Conservation (phyloP, 1,284 basidiomycete species). For the Malassezia pachydermatis region DNA sequence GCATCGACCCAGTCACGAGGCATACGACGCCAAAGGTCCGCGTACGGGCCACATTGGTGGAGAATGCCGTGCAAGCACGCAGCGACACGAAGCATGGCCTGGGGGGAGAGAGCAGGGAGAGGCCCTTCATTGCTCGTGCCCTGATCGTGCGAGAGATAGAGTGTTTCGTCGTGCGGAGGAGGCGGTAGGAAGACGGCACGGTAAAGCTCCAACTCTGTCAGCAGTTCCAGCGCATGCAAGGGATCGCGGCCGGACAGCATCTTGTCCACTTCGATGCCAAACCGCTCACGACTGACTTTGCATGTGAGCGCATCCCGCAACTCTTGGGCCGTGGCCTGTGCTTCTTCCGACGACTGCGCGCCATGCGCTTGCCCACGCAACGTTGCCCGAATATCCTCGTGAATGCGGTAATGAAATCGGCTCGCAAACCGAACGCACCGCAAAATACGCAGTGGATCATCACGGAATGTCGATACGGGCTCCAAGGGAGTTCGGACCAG, state of each 20-base stretch:
- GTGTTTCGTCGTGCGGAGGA: slow-evolving; percentile 3
- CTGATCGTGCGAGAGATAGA: not conserved
- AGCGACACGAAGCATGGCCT: slow-evolving; percentile 6
- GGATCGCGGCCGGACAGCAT: slow-evolving; percentile 45
- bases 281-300: slow-evolving; percentile 45
- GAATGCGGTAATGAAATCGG: slow-evolving; percentile 72
- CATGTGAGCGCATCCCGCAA: slow-evolving; percentile 49
- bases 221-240: slow-evolving; percentile 26
- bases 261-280: slow-evolving; percentile 48
- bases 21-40: slow-evolving; percentile 20
- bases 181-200: slow-evolving; percentile 32
- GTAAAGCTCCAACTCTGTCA: slow-evolving; percentile 33
- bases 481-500: slow-evolving; percentile 80
- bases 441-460: slow-evolving; percentile 85
- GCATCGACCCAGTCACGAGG: slow-evolving; percentile 17
- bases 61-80: slow-evolving; percentile 17
- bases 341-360: slow-evolving; percentile 3
- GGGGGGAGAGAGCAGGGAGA: not conserved
- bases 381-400: slow-evolving; percentile 56
- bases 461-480: slow-evolving; percentile 76
- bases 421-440: slow-evolving; percentile 85
- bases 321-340: slow-evolving; percentile 48
- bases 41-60: slow-evolving; percentile 3
- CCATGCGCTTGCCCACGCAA: slow-evolving; percentile 17
- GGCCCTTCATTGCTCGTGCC: not conserved